Evolutionary conservation across 2,329 filamentous ascomycete species (phyloP).

Genomic region (Colletotrichum eleusines): DNA sequence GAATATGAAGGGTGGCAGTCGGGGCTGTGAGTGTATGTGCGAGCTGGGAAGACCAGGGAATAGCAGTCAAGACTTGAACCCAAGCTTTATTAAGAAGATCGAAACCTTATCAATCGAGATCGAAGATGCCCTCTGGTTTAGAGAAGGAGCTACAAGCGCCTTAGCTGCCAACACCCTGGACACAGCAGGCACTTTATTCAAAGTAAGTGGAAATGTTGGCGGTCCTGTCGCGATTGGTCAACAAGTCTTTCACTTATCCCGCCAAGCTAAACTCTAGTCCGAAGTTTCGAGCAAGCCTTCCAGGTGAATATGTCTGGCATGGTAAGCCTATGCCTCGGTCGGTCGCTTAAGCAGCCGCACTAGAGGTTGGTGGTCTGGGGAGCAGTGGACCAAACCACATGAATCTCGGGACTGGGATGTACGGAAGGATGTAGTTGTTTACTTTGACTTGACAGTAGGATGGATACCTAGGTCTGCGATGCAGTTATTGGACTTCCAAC

Average conservation of each 20-base stretch:
- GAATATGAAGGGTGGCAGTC: not conserved
- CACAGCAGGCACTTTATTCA: not conserved
- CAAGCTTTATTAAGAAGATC: conserved; percentile 6
- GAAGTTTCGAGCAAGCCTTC: not conserved
- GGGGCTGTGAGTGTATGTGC: not conserved
- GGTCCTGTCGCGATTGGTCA: not conserved
- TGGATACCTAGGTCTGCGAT: not conserved
- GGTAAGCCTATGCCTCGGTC: not conserved
- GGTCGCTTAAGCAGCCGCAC: not conserved
- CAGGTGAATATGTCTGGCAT: not conserved
- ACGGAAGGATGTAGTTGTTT: not conserved
- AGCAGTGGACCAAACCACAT: not conserved
- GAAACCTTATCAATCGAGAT: not conserved
- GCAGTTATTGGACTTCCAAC: not conserved
- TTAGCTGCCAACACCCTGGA: not conserved
- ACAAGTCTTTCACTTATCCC: not conserved
- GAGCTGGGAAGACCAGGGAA: not conserved
- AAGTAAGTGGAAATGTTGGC: not conserved
- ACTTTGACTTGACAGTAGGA: not conserved
- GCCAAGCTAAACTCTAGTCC: not conserved
- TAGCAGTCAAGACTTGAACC: not conserved
- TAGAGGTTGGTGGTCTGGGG: too few relatives aligned
- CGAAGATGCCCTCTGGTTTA: not conserved
- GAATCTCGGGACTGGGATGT: not conserved
- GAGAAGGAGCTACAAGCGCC: not conserved